Evolutionary conservation across 768 basidiomycete genomes (phyloP), one percentile per base, ranked within the genome.

Genomic region (Xerocomellus amylosporus): DNA sequence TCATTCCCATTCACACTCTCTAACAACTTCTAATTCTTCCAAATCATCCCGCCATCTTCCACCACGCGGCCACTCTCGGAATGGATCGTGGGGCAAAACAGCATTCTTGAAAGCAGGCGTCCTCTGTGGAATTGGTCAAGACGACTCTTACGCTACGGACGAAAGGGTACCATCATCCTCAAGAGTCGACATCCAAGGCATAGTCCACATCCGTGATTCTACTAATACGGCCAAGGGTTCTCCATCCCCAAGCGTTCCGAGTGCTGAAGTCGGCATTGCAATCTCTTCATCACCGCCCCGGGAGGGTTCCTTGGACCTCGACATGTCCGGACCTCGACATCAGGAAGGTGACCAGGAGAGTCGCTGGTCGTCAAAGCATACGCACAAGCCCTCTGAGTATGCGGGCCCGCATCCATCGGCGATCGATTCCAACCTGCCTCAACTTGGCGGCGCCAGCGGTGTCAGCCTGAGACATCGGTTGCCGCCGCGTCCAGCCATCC

Each of bases 321-420:
- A 51, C 39, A 33, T 71, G 15, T 14, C 53, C 4, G 30, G 5
- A 15, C 13, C 33, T 26, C 49, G 22, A 34, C 46, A 38, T 30
- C 42, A 15, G 22, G 51, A 47, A 12, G 15, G 14, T 2, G 47
- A 42, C 22, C 49, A 46, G 33, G 57, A 52, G 12, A 49, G 20
- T 31, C 58, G 45, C 4, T 33, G 40, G 31, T 26, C 60, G 12
- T 57, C 63, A 19, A 60, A 44, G 26, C 61, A 59, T 22, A 55
- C 61, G 1, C 67, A 65, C 31, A 63, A 58, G 33, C 57, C 64
- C 7, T 74, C 74, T 2, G 70, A 66, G 14, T 77, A 75, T 51
- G 75, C 75, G 0, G 75, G 75, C 10, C 76, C 77, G 2, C 75
- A 76, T 55, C 77, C 66, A 14, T 73, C 75, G 2, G 62, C 64